phyloP scores from a whole-genome alignment of 805 yeast genomes.

The Schwanniomyces pseudopolymorphus region DNA sequence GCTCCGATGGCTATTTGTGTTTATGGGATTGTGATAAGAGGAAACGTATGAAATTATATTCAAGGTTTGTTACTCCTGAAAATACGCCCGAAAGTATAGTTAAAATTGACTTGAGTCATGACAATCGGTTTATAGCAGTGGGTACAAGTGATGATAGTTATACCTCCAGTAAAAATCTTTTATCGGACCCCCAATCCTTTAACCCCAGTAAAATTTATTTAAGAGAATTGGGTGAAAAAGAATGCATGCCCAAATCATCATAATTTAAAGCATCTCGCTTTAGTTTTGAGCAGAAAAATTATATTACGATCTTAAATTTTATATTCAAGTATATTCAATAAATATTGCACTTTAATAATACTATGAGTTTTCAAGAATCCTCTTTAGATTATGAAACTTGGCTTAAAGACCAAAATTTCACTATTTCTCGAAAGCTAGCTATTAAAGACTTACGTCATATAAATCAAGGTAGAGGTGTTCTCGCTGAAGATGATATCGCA shows the following conservation, averaged over 20 bases:
- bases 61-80: slow-evolving; percentile 19
- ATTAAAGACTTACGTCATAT: slow-evolving; percentile 58
- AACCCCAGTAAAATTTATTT: slow-evolving; percentile 22
- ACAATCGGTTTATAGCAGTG: slow-evolving; percentile 26
- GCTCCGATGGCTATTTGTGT: slow-evolving; percentile 51
- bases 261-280: not conserved
- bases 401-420: slow-evolving; percentile 34
- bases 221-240: slow-evolving; percentile 7
- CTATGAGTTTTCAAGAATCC: not conserved
- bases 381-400: slow-evolving; percentile 25
- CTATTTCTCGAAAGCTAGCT: slow-evolving; percentile 54
- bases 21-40: slow-evolving; percentile 50
- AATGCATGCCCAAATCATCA: slow-evolving; percentile 11
- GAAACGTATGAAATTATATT: slow-evolving; percentile 44
- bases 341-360: not conserved
- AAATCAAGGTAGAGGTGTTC: slow-evolving; percentile 76
- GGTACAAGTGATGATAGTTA: slow-evolving; percentile 46
- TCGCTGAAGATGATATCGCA: slow-evolving; percentile 61
- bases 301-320: not conserved
- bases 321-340: not conserved
- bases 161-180: slow-evolving; percentile 18
- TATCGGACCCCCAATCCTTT: slow-evolving; percentile 6
- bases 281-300: too few species aligned
- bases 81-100: slow-evolving; percentile 22
- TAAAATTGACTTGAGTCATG: slow-evolving; percentile 17